Evolutionary conservation across 176 grass and related monocot species (phyloP).

Genomic region (Poa pratensis): DNA sequence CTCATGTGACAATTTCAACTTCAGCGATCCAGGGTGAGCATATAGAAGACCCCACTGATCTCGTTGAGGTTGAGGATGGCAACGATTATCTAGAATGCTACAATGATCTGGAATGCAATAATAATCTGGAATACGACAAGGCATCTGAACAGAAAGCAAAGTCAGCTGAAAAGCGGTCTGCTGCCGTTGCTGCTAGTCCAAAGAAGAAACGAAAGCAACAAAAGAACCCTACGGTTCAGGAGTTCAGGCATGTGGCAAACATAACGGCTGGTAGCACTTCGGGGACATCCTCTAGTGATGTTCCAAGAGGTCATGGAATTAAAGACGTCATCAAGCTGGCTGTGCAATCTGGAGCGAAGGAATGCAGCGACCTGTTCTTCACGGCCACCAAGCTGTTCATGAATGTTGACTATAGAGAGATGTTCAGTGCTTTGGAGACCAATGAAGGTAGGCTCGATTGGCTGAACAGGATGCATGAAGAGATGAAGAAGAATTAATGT

Average conservation of each 20-base stretch:
- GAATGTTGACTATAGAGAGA: conserved; percentile 19
- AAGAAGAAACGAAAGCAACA: conserved; percentile 16
- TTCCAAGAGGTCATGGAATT: conserved; percentile 26
- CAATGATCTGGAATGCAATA: not conserved
- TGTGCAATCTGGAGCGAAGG: conserved; percentile 25
- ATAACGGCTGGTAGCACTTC: conserved; percentile 21
- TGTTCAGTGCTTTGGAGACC: conserved; percentile 29
- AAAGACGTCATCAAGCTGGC: conserved; percentile 23
- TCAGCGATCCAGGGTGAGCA: not conserved
- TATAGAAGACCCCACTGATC: not conserved
- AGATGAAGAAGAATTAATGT: conserved; percentile 30
- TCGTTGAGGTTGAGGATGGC: conserved; percentile 6
- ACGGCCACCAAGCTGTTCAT: conserved; percentile 19
- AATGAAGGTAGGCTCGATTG: conserved; percentile 14
- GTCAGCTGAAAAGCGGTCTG: not conserved
- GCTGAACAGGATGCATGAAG: conserved; percentile 28
- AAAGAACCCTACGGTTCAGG: not conserved
- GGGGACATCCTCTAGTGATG: not conserved
- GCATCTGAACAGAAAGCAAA: not conserved
- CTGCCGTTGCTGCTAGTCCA: conserved; percentile 18
- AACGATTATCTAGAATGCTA: not conserved
- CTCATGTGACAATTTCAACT: not conserved
- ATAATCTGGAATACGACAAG: not conserved
- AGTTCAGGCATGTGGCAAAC: not conserved
- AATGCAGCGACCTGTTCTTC: conserved; percentile 24